phyloP scores from a whole-genome alignment of 1,284 basidiomycete genomes.

The Naganishia cerealis region DNA sequence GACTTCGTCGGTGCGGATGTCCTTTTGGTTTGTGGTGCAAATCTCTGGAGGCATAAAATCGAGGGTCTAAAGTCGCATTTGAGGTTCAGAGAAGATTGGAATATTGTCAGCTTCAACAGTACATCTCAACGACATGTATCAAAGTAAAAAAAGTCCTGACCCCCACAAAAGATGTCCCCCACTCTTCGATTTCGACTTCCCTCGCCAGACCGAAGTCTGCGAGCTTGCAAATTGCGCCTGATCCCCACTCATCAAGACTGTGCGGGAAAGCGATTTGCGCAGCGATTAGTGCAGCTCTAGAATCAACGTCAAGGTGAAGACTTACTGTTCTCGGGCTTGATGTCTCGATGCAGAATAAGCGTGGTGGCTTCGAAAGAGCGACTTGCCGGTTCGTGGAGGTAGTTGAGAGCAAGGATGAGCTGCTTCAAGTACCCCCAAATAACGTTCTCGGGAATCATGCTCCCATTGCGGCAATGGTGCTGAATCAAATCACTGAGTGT shows the following conservation, averaged over 20 bases:
- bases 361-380: neutral
- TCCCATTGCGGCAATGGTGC: no score
- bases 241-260: slow-evolving; percentile 5
- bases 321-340: slow-evolving; percentile 16
- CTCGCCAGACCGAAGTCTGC: neutral
- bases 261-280: neutral
- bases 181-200: neutral
- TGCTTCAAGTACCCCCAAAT: neutral
- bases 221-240: neutral
- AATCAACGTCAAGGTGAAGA: no score
- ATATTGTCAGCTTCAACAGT: no score
- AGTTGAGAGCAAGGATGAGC: neutral
- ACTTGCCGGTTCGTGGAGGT: neutral
- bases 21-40: neutral
- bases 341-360: slow-evolving; percentile 1
- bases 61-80: neutral
- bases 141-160: neutral
- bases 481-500: neutral
- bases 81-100: no score
- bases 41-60: slow-evolving; percentile 1
- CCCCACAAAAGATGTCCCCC: neutral
- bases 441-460: neutral
- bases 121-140: no score
- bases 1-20: neutral
- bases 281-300: neutral